These are phyloP conservation scores for Helenozyma rhizophorensis DNA, from an alignment of 805 yeast genomes.

Conservation along the genomic window DNA sequence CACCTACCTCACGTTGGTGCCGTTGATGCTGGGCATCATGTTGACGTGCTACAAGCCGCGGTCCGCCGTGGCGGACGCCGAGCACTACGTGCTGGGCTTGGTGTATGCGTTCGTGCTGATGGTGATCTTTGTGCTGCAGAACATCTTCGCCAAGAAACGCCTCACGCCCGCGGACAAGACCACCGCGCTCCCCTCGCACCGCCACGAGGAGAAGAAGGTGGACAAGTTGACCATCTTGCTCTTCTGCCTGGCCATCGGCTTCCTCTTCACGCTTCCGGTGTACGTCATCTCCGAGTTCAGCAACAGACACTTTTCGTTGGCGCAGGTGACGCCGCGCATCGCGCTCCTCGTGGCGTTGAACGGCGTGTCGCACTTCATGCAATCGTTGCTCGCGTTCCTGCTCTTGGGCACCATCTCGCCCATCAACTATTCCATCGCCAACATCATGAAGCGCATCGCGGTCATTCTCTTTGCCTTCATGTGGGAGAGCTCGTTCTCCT, in stretches of 20 bases:
- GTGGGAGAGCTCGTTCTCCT: slow-evolving; percentile 47
- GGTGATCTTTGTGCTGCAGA: slow-evolving; percentile 72
- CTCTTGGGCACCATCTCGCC: slow-evolving; percentile 69
- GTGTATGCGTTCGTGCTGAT: slow-evolving; percentile 50
- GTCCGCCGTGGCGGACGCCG: slow-evolving; percentile 14
- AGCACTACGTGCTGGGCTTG: slow-evolving; percentile 35
- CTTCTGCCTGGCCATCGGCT: slow-evolving; percentile 70
- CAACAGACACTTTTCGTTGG: slow-evolving; percentile 21
- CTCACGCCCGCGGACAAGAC: slow-evolving; percentile 37
- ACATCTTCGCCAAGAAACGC: slow-evolving; percentile 73
- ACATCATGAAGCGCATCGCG: slow-evolving; percentile 67
- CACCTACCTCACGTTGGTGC: slow-evolving; percentile 76
- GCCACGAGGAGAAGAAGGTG: slow-evolving; percentile 33
- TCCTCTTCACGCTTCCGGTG: slow-evolving; percentile 61
- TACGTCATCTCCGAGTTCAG: slow-evolving; percentile 54
- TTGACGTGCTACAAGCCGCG: slow-evolving; percentile 59
- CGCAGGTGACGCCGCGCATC: slow-evolving; percentile 29
- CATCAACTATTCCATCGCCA: slow-evolving; percentile 75
- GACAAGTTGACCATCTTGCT: slow-evolving; percentile 70
- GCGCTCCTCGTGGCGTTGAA: slow-evolving; percentile 47
- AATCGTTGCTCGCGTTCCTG: slow-evolving; percentile 72
- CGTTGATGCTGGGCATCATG: slow-evolving; percentile 82
- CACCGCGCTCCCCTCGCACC: slow-evolving; percentile 20
- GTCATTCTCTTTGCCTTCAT: slow-evolving; percentile 63
- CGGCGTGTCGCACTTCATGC: slow-evolving; percentile 66